Percentiles rank a stretch among this genome's conserved stretches.
Evolutionary conservation across 164 flowering plant genomes (phyloP).

Genomic region (Vitis amurensis): DNA sequence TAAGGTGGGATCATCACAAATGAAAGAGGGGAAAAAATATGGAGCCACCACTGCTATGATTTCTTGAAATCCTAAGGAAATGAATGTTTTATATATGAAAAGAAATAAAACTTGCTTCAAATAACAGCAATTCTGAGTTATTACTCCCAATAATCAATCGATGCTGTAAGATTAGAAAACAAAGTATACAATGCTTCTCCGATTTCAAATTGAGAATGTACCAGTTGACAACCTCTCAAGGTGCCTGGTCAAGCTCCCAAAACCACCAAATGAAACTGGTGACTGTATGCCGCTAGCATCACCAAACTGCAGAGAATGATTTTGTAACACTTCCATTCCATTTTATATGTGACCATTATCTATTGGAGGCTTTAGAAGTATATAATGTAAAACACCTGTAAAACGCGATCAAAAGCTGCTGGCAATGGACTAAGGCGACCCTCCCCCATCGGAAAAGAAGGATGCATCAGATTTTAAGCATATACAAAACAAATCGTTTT

Average conservation of each 20-base stretch:
- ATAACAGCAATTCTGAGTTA: no score
- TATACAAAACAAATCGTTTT: background rate
- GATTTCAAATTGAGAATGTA: constrained; percentile 16
- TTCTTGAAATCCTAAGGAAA: no score
- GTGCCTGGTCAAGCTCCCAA: constrained; percentile 96
- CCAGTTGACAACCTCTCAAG: constrained; percentile 81
- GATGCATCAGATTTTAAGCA: constrained; percentile 20
- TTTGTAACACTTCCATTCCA: constrained; percentile 12
- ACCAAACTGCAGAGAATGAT: constrained; percentile 73
- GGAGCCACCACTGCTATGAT: no score
- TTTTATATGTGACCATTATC: constrained; percentile 11
- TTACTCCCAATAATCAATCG: no score
- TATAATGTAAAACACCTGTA: constrained; percentile 61
- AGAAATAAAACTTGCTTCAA: no score
- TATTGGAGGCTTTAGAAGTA: constrained; percentile 14
- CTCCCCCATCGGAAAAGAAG: constrained; percentile 18
- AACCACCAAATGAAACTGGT: constrained; percentile 98
- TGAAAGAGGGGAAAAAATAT: no score
- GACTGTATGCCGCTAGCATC: constrained; percentile 99
- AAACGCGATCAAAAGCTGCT: constrained; percentile 77
- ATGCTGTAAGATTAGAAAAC: no score
- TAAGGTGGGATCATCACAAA: no score
- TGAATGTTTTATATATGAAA: no score
- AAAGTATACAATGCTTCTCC: no score
- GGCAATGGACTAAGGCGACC: constrained; percentile 67